Base-by-base conservation (phyloP, 495 filamentous ascomycete genomes). In the Penicillium macrosclerotiorum region DNA sequence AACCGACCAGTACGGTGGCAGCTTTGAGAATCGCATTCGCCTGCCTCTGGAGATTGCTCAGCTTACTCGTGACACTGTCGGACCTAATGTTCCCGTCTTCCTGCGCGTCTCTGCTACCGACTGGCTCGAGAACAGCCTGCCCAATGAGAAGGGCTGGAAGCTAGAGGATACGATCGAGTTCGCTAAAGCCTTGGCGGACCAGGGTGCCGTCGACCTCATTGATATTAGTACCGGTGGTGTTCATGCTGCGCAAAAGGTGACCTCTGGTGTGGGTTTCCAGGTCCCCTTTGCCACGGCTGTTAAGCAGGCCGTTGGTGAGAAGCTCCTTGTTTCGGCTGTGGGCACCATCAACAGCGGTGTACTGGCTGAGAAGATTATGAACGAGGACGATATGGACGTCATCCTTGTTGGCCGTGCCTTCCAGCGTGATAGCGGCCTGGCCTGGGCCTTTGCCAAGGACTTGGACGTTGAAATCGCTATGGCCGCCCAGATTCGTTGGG, bases 381-480 rank as follows among this genome's bases (percentile, higher is more conserved):
- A 86, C 49, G 72, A 78, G 30, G 73, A 79, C 1, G 73, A 69
- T 0, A 48, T 87, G 11, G 86, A 90, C 59, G 51, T 83, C 3
- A 72, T 77, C 13, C 62, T 84, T 25, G 78, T 79, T 6, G 86
- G 86, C 1, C 67, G 86, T 34, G 73, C 74, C 43, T 90, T 89
- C 66, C 81, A 85, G 67, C 84, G 84, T 69, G 81, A 87, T 50
- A 83, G 80, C 4, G 77, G 77, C 23, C 47, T 87, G 33, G 80
- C 84, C 33, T 88, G 85, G 79, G 65, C 64, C 1, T 88, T 76
- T 67, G 85, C 83, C 0, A 81, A 87, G 57, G 83, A 89, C 43
- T 52, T 89, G 46, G 78, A 72, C 4, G 63, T 81, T 12, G 69
- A 81, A 51, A 80, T 85, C 19, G 68, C 80, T 27, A 75, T 80